A percentile compares a stretch with the other conserved stretches of the same genome.
Evolutionary conservation across 1,284 basidiomycete genomes (phyloP).

Genomic region (Lentinula novae-zelandiae): DNA sequence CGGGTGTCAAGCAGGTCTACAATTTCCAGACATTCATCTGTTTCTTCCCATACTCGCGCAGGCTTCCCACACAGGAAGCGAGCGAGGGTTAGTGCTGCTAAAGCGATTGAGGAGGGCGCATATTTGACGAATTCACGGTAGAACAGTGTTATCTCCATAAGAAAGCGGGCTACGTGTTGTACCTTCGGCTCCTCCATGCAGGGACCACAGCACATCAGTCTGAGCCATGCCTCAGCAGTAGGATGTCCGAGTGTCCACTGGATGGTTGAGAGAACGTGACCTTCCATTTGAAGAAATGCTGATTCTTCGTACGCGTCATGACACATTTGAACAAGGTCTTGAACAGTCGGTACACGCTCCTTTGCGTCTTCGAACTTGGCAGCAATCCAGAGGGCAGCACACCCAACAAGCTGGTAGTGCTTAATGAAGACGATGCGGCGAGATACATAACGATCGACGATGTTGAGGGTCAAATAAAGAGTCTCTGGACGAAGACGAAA

Average conservation of each 20-base stretch:
- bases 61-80: conserved; percentile 82
- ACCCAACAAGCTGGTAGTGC: conserved; percentile 99
- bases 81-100: conserved; percentile 85
- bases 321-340: conserved; percentile 93
- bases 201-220: conserved; percentile 71
- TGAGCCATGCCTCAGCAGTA: conserved; percentile 96
- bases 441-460: conserved; percentile 98
- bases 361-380: conserved; percentile 99
- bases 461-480: conserved; percentile 96
- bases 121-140: conserved; percentile 92
- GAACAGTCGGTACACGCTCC: conserved; percentile 93
- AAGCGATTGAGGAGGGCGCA: conserved; percentile 82
- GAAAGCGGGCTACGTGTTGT: conserved; percentile 92
- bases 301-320: conserved; percentile 94
- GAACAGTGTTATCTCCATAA: conserved; percentile 98
- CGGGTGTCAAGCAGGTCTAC: conserved; percentile 84
- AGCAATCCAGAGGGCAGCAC: conserved; percentile 97
- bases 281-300: conserved; percentile 97
- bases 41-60: conserved; percentile 77
- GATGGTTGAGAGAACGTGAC: conserved; percentile 94
- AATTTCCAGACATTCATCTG: conserved; percentile 71
- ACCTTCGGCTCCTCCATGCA: conserved; percentile 83
- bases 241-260: conserved; percentile 98
- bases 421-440: conserved; percentile 98
- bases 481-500: conserved; percentile 97